Base-by-base conservation (phyloP, 129 eudicot genomes). In the Artemisia annua region DNA sequence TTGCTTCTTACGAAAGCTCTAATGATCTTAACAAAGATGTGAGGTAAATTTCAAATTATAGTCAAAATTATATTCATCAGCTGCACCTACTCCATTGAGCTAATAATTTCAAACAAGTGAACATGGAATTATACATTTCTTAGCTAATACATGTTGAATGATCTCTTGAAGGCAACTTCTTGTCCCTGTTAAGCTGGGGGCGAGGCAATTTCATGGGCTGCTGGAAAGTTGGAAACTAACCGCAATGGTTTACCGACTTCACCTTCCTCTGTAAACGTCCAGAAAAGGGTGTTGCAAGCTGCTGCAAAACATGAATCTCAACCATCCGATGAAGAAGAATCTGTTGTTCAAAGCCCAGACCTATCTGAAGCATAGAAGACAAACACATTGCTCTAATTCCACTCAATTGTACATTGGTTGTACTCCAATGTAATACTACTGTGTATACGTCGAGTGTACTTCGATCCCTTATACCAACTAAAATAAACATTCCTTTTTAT, bases 241-340 rank as follows among this genome's bases (percentile, higher is more conserved):
- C 85, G 91, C 26, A 86, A 82, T 11, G 91, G 91, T 11, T 81
- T 94, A 48, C 95, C 99, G 48, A 84, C 97, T 18, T 86, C 96
- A 4, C 99, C 99, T 56, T 94, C 99, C 13, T 94, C 97, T 39
- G 76, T 93, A 35, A 91, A 94, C 57, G 86, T 94, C 58, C 99
- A 90, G 72, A 94, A 80, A 86, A 75, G 96, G 79, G 99, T 94
- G 14, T 56, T 94, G 78, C 99, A 94, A 78, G 99, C 97, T 72
- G 99, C 97, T 60, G 99, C 97, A 7, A 94, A 94, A 81, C 99
- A 89, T 15, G 97, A 94, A 78, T 94, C 99, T 26, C 97, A 90
- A 57, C 97, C 98, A 35, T 58, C 84, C 10, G 98, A 87, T 32
- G 54, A 56, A 3, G 84, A 78, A 70, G 86, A 76, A 77, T n/a